Percentiles rank a stretch among this genome's conserved stretches.
Conservation (phyloP, 2,329 filamentous ascomycete genomes). For the Blastomyces percursus region DNA sequence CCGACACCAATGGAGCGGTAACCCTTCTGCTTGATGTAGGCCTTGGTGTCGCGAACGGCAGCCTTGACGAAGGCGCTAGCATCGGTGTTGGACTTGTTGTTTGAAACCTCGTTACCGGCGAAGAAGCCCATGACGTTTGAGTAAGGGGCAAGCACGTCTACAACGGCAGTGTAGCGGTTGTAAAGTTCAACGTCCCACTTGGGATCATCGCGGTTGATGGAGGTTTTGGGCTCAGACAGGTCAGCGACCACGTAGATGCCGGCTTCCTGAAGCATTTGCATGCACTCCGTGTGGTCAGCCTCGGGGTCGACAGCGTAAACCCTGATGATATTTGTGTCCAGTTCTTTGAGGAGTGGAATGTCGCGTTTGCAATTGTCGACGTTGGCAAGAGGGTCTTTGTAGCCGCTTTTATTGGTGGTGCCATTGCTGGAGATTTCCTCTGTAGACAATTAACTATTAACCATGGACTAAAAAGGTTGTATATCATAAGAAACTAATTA, state of each 20-base stretch:
- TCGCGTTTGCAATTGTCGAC: constrained; percentile 65
- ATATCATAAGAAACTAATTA: no score
- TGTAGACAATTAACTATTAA: constrained; percentile 15
- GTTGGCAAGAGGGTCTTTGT: constrained; percentile 75
- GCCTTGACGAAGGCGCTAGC: constrained; percentile 96
- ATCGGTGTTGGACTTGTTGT: constrained; percentile 74
- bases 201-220: constrained; percentile 74
- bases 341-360: constrained; percentile 64
- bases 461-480: background rate
- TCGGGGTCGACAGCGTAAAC: constrained; percentile 85
- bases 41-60: constrained; percentile 90
- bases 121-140: constrained; percentile 95
- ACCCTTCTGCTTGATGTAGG: constrained; percentile 71
- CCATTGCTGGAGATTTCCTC: constrained; percentile 51
- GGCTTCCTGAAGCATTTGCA: constrained; percentile 67
- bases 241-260: constrained; percentile 96
- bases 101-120: constrained; percentile 94
- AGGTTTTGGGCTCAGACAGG: constrained; percentile 66
- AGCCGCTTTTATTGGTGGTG: constrained; percentile 45
- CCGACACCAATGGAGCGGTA: constrained; percentile 78
- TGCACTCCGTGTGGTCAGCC: constrained; percentile 68
- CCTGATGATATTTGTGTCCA: constrained; percentile 86
- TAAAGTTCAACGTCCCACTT: constrained; percentile 70
- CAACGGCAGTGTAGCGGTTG: constrained; percentile 68
- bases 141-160: constrained; percentile 73